Evolutionary conservation across 2,329 filamentous ascomycete genomes (phyloP), one percentile per base, ranked within the genome.

Genomic region (Exophiala bonariae): DNA sequence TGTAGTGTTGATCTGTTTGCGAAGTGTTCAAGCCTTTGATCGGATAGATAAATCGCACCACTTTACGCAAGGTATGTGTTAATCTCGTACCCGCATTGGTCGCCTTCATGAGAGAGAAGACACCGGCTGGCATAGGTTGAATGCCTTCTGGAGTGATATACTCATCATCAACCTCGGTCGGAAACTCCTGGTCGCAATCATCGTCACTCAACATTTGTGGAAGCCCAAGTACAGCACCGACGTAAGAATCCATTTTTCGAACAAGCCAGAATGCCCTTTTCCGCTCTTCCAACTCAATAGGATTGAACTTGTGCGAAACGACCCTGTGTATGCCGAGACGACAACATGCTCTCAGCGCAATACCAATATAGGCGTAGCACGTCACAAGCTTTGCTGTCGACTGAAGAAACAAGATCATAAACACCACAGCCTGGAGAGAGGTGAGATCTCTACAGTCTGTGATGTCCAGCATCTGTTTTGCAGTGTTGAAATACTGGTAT

Each of bases 401-500:
- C 61, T 93, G 88, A 1, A 92, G 75, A 61, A 91, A 93, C 2
- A 92, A 71, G 39, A 90, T 86, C 78, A 90, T 87, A 63, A 89
- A 90, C 16, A 90, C 70, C 5, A 93, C 76, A 2, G 85, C 82
- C 64, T 93, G 87, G 7, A 92, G 71, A 1, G 87, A 87, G 16
- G 76, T 79, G 34, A 92, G 72, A 61, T 91, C 87, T 37, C 87
- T 82, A 57, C 86, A 90, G 52, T 78, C 75, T 1, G 75, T 78
- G 31, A 78, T 70, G 54, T 79, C 76, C 38, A 91, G 70, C 47
- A 90, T 73, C 34, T 80, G 71, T 45, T 86, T 79, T 4, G 86
- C 81, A 3, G 79, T 77, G 57, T 80, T 81, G 63, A 89, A 90
- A 55, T 87, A 92, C 71, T 87, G 87, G 54, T 86, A 75, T 22